Conservation (phyloP, 2,329 filamentous ascomycete genomes). For the Aspergillus tamarii region DNA sequence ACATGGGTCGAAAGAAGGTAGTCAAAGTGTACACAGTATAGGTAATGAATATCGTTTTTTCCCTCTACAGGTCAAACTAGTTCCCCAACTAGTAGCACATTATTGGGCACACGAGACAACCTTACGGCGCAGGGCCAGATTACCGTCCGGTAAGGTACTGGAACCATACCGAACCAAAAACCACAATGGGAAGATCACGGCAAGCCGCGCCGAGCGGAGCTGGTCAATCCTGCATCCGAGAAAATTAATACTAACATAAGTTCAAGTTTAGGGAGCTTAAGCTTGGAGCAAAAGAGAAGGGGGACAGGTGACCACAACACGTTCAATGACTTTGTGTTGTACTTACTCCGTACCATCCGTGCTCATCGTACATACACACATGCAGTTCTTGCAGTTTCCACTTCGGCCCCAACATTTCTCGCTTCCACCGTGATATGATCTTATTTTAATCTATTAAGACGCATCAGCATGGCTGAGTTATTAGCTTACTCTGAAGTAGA, state of each 20-base stretch:
- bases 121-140: background rate
- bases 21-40: background rate
- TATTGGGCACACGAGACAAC: conserved; percentile 21
- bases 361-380: background rate
- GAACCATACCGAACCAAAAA: conserved; percentile 11
- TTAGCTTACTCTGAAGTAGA: background rate
- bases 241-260: conserved; percentile 1
- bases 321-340: background rate
- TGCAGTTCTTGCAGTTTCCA: background rate
- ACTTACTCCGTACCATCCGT: background rate
- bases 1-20: background rate
- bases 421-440: background rate
- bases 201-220: conserved; percentile 22
- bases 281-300: background rate
- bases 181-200: conserved; percentile 17
- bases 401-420: conserved; percentile 3
- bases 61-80: background rate
- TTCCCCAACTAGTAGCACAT: conserved; percentile 2
- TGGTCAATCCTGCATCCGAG: conserved; percentile 25
- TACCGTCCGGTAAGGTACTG: conserved; percentile 10
- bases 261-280: background rate
- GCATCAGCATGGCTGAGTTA: background rate
- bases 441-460: background rate
- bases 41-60: background rate
- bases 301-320: conserved; percentile 12